Percentiles rank a stretch among this genome's conserved stretches.
These are phyloP conservation scores for Rhizopogon salebrosus DNA, from an alignment of 768 basidiomycete genomes.

Conservation along the genomic window DNA sequence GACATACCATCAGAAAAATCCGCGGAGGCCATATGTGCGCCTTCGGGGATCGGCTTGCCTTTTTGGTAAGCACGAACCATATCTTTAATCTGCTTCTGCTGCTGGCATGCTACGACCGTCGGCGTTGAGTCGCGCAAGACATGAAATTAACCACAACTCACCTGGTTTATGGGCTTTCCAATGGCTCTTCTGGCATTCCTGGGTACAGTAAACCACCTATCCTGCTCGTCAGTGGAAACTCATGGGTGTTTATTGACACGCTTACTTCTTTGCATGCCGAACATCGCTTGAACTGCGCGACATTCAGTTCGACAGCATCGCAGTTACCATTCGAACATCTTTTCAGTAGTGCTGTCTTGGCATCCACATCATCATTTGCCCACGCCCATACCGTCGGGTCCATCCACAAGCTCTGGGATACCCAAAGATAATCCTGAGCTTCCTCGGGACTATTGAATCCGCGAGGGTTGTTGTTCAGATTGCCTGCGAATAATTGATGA, in stretches of 20 bases:
- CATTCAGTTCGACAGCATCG: constrained; percentile 23
- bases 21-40: constrained; percentile 3
- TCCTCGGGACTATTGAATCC: constrained; percentile 35
- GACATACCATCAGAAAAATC: constrained; percentile 3
- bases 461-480: constrained; percentile 24
- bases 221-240: background rate
- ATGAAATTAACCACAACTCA: background rate
- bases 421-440: constrained; percentile 43
- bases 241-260: background rate
- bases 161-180: constrained; percentile 23
- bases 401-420: constrained; percentile 42
- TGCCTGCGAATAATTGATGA: constrained; percentile 13
- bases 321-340: constrained; percentile 30
- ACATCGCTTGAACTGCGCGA: constrained; percentile 38
- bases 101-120: constrained; percentile 4
- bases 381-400: constrained; percentile 37
- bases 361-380: constrained; percentile 32
- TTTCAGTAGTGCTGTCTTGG: constrained; percentile 28
- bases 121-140: background rate
- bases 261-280: constrained; percentile 30
- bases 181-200: constrained; percentile 25
- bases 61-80: constrained; percentile 5
- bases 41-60: constrained; percentile 1
- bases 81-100: constrained; percentile 3
- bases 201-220: constrained; percentile 24